Evolutionary conservation across 2,329 filamentous ascomycete genomes (phyloP), one percentile per base, ranked within the genome.

Genomic region (Metarhizium album): DNA sequence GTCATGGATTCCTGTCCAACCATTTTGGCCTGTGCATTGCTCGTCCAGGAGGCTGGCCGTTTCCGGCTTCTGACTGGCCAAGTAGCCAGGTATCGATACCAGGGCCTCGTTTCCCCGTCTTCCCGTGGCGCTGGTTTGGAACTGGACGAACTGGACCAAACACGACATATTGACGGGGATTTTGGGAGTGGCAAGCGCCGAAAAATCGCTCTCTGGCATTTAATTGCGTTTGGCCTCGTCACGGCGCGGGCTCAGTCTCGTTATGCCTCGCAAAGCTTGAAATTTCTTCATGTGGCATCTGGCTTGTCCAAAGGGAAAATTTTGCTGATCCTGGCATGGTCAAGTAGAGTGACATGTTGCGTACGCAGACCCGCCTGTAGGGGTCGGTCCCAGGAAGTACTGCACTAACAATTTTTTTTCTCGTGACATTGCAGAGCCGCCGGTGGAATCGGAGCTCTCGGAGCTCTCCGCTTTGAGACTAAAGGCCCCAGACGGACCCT

Each of bases 331-430:
- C 53, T 53, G 54, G 58, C 60, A 60, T 66, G 62, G 53, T 46
- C 60, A 53, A 59, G 59, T 61, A 56, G 42, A 42, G 54, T 52
- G 62, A 59, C 64, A 56, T 60, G 50, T 56, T 59, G 56, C 55
- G 55, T 50, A 55, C 56, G 52, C 56, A 58, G 58, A 18, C 55
- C 55, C 55, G 55, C 57, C 56, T 46, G 50, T 43, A 47, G 46
- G n/a, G 52, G 53, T 52, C 48, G 46, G 52, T 48, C 56, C 54
- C 40, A 50, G 49, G 49, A 69, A 58, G 67, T 69, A 69, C 58
- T 62, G 43, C 66, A 54, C 58, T 70, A 70, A 70, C 67, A 69
- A 68, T 68, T 67, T 61, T 46, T 29, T 48, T 48, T 40, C 47
- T 40, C 47, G 55, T 49, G 42, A 60, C 55, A 48, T 53, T 29